Base-by-base conservation (phyloP, 805 yeast species). In the Saccharomyces eubayanus region DNA sequence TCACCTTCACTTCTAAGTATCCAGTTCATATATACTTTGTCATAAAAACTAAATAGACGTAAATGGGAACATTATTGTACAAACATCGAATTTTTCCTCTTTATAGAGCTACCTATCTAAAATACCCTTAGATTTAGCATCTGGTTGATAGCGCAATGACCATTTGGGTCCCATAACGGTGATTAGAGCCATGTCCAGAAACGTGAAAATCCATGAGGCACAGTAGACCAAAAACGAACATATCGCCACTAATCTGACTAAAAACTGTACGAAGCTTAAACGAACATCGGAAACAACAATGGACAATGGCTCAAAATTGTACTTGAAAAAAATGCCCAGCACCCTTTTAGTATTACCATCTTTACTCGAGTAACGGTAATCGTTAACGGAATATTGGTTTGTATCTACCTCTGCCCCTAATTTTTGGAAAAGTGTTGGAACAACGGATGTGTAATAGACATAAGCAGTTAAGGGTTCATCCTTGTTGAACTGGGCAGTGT, bases 271-370 rank as follows among this genome's bases (percentile, higher is more conserved):
- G 66, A 92, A 92, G 3, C 92, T 77, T 45, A 92, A 74, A 57
- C 98, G 77, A 52, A 72, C 75, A 63, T 92, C 97, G 28, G 75
- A 76, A 21, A 90, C 77, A 3, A 80, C 70, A 60, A 94, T 76
- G 48, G 83, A 79, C 46, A 94, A 80, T 3, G 97, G 92, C 63
- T 94, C 98, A 66, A 94, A 89, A 59, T 89, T 89, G 68, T 91
- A 92, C 53, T 79, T 81, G 73, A 94, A 81, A 63, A 79, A 87
- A 28, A 92, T 83, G 0, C 97, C 97, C 3, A 97, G 95, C 5
- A 78, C 66, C 27, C 71, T 71, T 11, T 31, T 28, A 14, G 47
- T 46, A 2, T 47, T 24, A 16, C 55, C 52, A 14, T 60, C 58
- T 47, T 59, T 55, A 16, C 55, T 56, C 29, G 49, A 43, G 31